phyloP scores from a whole-genome alignment of 148 eudicot species.

The Rhododendron molle region DNA sequence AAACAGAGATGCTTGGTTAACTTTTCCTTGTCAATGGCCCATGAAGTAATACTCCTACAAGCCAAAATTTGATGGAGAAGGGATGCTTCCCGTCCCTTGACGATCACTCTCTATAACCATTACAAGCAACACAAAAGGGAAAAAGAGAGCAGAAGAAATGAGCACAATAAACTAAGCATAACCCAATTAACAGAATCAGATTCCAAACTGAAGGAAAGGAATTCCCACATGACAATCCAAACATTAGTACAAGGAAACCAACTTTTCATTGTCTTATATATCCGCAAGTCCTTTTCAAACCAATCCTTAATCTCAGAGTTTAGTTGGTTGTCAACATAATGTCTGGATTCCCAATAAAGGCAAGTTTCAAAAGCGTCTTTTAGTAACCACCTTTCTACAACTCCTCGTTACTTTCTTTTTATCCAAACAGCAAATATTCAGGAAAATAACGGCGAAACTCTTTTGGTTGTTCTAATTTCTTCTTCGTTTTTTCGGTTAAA shows the following conservation, averaged over 20 bases:
- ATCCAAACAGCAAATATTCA: neutral
- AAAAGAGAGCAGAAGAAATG: neutral
- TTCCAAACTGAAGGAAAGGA: constrained; percentile 14
- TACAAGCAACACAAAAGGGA: neutral
- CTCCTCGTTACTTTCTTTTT: neutral
- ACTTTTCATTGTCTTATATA: neutral
- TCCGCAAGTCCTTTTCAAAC: neutral
- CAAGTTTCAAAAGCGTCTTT: neutral
- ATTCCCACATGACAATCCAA: constrained; percentile 7
- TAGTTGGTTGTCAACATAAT: neutral
- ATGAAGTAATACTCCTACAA: neutral
- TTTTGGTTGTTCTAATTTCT: neutral
- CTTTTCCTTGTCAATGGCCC: neutral
- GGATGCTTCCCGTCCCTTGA: constrained; percentile 16
- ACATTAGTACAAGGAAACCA: neutral
- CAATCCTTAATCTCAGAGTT: neutral
- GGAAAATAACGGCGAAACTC: neutral
- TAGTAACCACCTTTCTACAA: neutral
- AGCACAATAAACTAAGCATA: neutral
- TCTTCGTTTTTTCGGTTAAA: neutral
- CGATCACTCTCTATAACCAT: neutral
- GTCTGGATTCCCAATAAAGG: constrained; percentile 14
- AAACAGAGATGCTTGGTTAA: neutral
- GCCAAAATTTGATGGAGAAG: neutral
- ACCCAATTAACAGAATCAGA: constrained; percentile 24